phyloP scores from a whole-genome alignment of 306 rosid species.

The Cucurbita argyrosperma region DNA sequence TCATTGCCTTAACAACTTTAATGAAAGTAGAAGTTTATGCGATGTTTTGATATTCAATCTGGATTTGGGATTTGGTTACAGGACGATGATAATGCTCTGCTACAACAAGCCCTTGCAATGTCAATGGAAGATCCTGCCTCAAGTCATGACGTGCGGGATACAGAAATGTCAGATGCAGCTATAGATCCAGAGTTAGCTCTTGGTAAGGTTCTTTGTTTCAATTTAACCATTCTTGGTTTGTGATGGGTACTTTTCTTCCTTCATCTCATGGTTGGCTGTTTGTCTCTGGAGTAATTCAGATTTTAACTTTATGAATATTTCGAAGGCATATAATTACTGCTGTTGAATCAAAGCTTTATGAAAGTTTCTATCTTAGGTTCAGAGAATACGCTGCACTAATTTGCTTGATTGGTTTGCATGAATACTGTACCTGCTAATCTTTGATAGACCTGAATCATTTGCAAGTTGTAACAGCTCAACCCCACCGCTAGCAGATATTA shows the following conservation, averaged over 20 bases:
- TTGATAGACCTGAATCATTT: neutral
- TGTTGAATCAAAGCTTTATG: neutral
- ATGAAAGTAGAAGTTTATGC: neutral
- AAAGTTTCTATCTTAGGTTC: neutral
- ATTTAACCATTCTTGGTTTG: neutral
- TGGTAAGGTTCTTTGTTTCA: conserved; percentile 31
- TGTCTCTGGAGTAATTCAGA: neutral
- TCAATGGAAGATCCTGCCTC: conserved; percentile 82
- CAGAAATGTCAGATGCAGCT: conserved; percentile 74
- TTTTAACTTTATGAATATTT: neutral
- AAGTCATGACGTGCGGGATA: conserved; percentile 44
- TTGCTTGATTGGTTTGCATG: neutral
- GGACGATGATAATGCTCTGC: conserved; percentile 77
- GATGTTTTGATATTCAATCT: neutral
- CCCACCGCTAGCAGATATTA: no score
- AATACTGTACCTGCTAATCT: neutral
- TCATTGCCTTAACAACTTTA: neutral
- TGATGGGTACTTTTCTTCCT: neutral
- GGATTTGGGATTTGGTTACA: conserved; percentile 4
- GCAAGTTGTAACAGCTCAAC: no score
- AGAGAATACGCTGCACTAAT: neutral
- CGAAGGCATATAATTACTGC: neutral
- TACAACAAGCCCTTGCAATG: conserved; percentile 99
- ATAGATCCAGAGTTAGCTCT: conserved; percentile 79
- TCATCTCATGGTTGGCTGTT: neutral